Evolutionary conservation across 768 basidiomycete genomes (phyloP), one percentile per base, ranked within the genome.

Genomic region (Boletus speciosus): DNA sequence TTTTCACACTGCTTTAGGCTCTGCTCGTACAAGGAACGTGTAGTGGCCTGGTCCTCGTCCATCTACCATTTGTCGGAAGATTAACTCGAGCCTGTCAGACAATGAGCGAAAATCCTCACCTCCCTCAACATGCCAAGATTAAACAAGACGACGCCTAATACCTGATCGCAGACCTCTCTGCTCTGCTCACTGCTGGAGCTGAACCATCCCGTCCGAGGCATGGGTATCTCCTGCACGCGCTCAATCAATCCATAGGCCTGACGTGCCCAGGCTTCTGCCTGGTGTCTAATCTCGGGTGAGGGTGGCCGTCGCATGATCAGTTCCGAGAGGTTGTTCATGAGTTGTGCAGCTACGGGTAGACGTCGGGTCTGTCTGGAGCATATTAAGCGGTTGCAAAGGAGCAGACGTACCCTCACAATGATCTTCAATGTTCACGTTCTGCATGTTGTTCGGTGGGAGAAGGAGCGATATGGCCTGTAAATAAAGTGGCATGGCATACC

Each of bases 401-500:
- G 31, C 5, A n/a, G 37, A 56, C 70, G 27, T 50, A 85, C 85
- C 85, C 71, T 82, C 73, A 62, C 87, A 89, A 47, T 74, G 74
- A 55, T 86, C 81, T 55, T 83, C 80, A 1, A 69, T 29, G 15
- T 61, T 60, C 12, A 69, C 65, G 14, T 61, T 57, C 41, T 68
- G 65, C 55, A 48, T 48, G 16, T 61, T 58, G 16, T 61, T 58
- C 0, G 74, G 68, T 4, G 82, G 83, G 15, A 86, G 72, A 43
- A 88, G 75, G 21, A 87, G 70, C 0, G 81, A 80, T 42, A 85
- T 76, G 8, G 85, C 83, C 56, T 84, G 84, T 10, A 86, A 72
- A 66, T 88, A 88, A 6, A 88, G 74, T 3, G 81, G 79, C 61
- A 84, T 72, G 0, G 87, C 85, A 58, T 79, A 84, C 23, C 86